These are phyloP conservation scores for Xylaria scruposa DNA, from an alignment of 495 filamentous ascomycete species.

Conservation along the genomic window DNA sequence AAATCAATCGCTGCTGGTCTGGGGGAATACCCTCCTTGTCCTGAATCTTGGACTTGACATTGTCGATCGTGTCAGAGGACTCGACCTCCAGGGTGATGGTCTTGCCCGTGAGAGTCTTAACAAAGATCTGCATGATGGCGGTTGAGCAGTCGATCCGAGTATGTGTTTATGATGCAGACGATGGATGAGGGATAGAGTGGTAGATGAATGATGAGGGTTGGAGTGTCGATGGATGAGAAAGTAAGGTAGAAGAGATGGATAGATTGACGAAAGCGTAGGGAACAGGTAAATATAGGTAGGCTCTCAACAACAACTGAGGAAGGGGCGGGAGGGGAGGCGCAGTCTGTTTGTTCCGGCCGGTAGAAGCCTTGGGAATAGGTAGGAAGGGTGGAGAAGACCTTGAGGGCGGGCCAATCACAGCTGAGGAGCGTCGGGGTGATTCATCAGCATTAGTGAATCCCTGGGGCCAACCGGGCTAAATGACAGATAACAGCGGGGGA, in stretches of 20 bases:
- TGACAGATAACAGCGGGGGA: constrained; percentile 24
- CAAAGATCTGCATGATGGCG: constrained; percentile 86
- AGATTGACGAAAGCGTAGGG: neutral
- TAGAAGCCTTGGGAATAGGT: constrained; percentile 40
- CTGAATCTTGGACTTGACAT: constrained; percentile 98
- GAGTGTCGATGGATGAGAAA: constrained; percentile 1
- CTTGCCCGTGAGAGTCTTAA: constrained; percentile 89
- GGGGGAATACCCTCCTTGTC: constrained; percentile 99
- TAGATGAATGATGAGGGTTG: constrained; percentile 38
- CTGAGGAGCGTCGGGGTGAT: constrained; percentile 32
- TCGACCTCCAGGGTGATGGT: constrained; percentile 99
- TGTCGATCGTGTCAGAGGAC: constrained; percentile 97
- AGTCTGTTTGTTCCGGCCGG: constrained; percentile 28
- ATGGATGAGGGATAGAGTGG: constrained; percentile 37
- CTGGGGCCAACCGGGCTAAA: constrained; percentile 10
- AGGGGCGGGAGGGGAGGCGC: constrained; percentile 34
- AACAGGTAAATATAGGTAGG: constrained; percentile 28
- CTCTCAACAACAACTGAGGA: constrained; percentile 14
- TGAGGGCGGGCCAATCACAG: constrained; percentile 31
- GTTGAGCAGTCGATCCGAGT: constrained; percentile 12
- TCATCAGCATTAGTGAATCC: constrained; percentile 32
- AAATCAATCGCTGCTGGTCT: constrained; percentile 98
- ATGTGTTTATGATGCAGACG: constrained; percentile 22
- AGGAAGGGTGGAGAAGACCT: constrained; percentile 31
- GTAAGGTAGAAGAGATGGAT: constrained; percentile 30